phyloP scores from a whole-genome alignment of 2,329 filamentous ascomycete genomes.

The Fusarium chlamydosporum region DNA sequence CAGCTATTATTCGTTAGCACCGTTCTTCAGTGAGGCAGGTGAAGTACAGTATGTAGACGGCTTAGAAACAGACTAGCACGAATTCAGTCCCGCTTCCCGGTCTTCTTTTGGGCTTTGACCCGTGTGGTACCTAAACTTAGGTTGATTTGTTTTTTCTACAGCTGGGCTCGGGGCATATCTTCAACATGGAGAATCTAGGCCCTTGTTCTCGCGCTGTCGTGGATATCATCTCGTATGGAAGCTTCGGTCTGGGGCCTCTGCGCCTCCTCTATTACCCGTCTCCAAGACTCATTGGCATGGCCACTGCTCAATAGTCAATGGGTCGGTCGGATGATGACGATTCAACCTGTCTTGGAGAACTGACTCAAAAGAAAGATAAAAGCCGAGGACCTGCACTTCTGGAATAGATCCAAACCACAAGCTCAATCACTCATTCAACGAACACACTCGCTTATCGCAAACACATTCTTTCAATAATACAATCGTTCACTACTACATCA shows the following conservation, averaged over 20 bases:
- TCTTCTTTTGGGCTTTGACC: neutral
- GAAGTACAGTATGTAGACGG: too few species aligned
- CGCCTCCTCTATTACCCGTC: too few species aligned
- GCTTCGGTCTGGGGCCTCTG: neutral
- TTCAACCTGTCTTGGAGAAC: neutral
- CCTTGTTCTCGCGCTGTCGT: neutral
- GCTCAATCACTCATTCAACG: too few species aligned
- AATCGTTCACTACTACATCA: too few species aligned
- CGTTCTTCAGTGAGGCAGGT: too few species aligned
- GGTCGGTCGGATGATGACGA: too few species aligned
- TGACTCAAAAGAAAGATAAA: neutral
- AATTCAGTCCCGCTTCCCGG: neutral
- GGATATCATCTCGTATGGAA: neutral
- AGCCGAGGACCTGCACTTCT: neutral
- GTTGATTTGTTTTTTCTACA: too few species aligned
- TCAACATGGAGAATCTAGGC: neutral
- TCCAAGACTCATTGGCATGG: neutral
- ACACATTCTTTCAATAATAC: too few species aligned
- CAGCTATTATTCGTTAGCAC: too few species aligned
- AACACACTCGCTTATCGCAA: neutral
- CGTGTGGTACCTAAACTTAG: neutral
- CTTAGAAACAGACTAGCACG: neutral
- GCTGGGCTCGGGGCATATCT: too few species aligned
- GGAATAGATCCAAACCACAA: neutral
- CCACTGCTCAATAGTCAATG: neutral